Percentiles rank a stretch among this genome's conserved stretches.
phyloP scores from a whole-genome alignment of 2,329 filamentous ascomycete species.

The Karstenula rhodostoma region DNA sequence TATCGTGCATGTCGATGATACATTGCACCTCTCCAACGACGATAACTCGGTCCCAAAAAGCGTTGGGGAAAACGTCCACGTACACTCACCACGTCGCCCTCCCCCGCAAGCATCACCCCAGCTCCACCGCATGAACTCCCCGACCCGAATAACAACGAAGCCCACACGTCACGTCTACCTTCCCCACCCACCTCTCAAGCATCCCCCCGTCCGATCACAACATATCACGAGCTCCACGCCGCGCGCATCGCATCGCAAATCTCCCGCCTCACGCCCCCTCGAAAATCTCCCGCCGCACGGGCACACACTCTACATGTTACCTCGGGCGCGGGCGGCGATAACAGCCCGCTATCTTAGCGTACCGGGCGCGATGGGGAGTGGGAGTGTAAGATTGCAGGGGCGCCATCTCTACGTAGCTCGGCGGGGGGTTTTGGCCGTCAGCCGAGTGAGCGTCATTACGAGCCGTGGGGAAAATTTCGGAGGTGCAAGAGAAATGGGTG shows the following conservation, averaged over 20 bases:
- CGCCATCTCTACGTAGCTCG: too few species aligned
- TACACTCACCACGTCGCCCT: not conserved
- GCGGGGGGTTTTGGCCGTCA: not conserved
- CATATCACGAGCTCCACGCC: not conserved
- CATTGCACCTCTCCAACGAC: not conserved
- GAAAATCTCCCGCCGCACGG: not conserved
- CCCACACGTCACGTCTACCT: not conserved
- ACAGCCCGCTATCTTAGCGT: slow-evolving; percentile 1
- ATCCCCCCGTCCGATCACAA: not conserved
- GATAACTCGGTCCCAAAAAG: too few species aligned
- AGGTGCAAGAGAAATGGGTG: not conserved
- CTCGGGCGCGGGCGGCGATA: not conserved
- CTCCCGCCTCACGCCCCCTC: not conserved
- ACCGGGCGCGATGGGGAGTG: not conserved
- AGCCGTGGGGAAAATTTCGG: not conserved
- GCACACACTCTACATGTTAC: not conserved
- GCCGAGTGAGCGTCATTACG: not conserved
- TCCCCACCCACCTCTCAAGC: not conserved
- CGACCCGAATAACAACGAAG: not conserved
- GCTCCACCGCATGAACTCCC: not conserved
- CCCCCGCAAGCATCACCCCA: not conserved
- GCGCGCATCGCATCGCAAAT: not conserved
- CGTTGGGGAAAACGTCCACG: not conserved
- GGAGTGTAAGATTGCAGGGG: not conserved
- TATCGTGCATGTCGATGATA: too few species aligned